phyloP scores from a whole-genome alignment of 495 filamentous ascomycete genomes.

The Tetracladium marchalianum region DNA sequence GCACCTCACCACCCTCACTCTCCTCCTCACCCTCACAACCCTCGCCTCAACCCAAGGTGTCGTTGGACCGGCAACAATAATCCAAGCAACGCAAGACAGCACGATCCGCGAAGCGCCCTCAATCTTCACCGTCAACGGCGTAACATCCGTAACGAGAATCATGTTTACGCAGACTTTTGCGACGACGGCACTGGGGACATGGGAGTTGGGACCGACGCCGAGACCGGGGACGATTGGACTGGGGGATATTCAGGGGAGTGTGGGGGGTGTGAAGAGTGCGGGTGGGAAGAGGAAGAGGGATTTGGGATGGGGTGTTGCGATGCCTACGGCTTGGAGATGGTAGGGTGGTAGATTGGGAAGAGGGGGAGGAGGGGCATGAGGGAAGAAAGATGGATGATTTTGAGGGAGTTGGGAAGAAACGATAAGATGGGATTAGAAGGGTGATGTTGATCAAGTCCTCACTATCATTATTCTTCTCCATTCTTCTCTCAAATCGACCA shows the following conservation, averaged over 20 bases:
- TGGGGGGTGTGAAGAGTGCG: slow-evolving; percentile 3
- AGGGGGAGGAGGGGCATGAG: too few relatives aligned
- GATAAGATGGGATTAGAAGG: too few relatives aligned
- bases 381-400: too few relatives aligned
- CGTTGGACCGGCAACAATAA: not conserved
- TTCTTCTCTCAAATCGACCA: too few relatives aligned
- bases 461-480: too few relatives aligned
- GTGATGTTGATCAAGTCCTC: too few relatives aligned
- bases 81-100: slow-evolving; percentile 6
- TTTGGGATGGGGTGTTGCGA: too few relatives aligned
- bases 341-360: too few relatives aligned
- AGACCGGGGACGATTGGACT: slow-evolving; percentile 15
- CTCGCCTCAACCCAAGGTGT: slow-evolving; percentile 4
- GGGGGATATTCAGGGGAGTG: slow-evolving; percentile 12
- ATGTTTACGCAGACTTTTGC: slow-evolving; percentile 20
- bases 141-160: not conserved
- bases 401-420: too few relatives aligned
- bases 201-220: slow-evolving; percentile 16
- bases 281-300: slow-evolving; percentile 3
- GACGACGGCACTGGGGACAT: slow-evolving; percentile 15
- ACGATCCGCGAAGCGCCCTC: not conserved
- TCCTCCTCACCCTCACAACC: not conserved
- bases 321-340: too few relatives aligned
- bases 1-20: not conserved
- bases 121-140: slow-evolving; percentile 8